phyloP scores from a whole-genome alignment of 1,139 yeast species.

The Taphrina pruni region DNA sequence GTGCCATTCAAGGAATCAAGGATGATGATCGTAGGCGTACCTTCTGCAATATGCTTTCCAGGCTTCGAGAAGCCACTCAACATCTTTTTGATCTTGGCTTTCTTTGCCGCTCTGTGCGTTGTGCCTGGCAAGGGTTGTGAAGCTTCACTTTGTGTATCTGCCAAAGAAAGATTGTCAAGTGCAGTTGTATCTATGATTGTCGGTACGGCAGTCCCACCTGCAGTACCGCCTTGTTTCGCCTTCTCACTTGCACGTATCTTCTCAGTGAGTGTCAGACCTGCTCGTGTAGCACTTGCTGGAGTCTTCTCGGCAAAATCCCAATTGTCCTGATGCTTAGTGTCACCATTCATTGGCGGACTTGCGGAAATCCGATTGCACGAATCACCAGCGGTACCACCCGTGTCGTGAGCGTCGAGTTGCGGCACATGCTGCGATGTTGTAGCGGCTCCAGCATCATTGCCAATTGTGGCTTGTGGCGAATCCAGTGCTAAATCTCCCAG shows the following conservation, averaged over 20 bases:
- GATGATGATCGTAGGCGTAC: constrained; percentile 63
- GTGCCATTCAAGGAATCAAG: constrained; percentile 75
- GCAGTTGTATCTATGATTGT: background rate
- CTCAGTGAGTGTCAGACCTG: background rate
- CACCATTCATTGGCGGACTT: background rate
- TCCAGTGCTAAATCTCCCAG: background rate
- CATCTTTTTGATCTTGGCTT: background rate
- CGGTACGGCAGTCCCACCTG: background rate
- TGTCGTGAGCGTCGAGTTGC: background rate
- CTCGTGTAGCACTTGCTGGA: background rate
- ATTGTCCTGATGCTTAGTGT: background rate
- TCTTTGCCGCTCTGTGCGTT: background rate
- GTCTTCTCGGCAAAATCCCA: background rate
- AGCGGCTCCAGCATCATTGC: background rate
- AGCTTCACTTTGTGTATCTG: constrained; percentile 10
- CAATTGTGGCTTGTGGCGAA: background rate
- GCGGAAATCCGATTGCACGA: background rate
- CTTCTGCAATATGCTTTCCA: constrained; percentile 30
- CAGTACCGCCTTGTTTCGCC: background rate
- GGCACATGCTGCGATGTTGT: background rate
- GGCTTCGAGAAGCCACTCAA: constrained; percentile 7
- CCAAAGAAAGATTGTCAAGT: constrained; percentile 13
- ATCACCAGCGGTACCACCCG: background rate
- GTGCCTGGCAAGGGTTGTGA: constrained; percentile 9
- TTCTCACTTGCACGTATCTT: constrained; percentile 5